Conservation (phyloP, 2,329 filamentous ascomycete species). For the Cylindrodendrum hubeiense region DNA sequence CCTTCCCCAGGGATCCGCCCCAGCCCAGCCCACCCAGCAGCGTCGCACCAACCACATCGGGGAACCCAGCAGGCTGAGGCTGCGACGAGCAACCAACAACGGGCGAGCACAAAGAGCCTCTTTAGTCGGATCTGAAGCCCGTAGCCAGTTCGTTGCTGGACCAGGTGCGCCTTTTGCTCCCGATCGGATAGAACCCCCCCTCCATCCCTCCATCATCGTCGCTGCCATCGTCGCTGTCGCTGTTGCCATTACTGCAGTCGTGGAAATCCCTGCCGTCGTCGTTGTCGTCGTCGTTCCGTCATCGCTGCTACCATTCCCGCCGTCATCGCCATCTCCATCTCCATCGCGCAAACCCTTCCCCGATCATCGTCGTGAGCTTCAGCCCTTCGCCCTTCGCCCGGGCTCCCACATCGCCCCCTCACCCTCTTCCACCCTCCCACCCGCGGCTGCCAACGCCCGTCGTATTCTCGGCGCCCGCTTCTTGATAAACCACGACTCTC, state of each 20-base stretch:
- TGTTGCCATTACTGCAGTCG: background rate
- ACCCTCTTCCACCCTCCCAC: background rate
- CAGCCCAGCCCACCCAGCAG: background rate
- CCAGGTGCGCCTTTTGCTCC: slow-evolving; percentile 2
- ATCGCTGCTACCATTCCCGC: background rate
- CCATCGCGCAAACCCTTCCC: background rate
- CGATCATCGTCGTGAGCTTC: background rate
- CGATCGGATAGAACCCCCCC: slow-evolving; percentile 7
- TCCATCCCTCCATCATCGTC: background rate
- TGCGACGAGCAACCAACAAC: slow-evolving; percentile 16
- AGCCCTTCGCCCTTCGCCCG: background rate
- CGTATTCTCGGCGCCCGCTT: background rate
- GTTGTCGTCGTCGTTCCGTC: background rate
- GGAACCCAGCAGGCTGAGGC: slow-evolving; percentile 8
- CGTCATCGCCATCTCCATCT: background rate
- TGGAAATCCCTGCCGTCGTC: background rate
- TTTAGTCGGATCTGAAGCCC: slow-evolving; percentile 9
- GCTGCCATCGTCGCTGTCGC: background rate
- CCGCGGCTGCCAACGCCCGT: background rate
- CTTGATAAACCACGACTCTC: background rate
- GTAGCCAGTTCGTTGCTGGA: slow-evolving; percentile 4
- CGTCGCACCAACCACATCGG: slow-evolving; percentile 2
- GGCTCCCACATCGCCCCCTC: background rate
- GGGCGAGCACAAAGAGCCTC: slow-evolving; percentile 8
- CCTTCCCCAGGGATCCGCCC: background rate